Conservation (phyloP, 1,139 yeast genomes). For the Yamadazyma spencermartinsiae region DNA sequence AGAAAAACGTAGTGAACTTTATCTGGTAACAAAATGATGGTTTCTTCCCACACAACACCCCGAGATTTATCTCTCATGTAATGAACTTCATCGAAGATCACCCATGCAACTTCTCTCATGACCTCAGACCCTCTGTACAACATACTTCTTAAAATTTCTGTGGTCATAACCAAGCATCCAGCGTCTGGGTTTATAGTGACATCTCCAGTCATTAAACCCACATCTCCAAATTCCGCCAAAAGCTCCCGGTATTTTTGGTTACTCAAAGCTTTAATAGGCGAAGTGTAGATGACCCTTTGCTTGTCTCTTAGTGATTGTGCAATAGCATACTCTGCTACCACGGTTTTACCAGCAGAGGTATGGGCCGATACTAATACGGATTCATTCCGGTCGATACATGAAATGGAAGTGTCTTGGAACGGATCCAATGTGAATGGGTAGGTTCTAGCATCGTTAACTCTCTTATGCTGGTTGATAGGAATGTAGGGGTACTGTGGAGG, state of each 20-base stretch:
- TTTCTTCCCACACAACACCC: slow-evolving; percentile 99
- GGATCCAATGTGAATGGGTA: slow-evolving; percentile 95
- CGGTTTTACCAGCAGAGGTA: slow-evolving; percentile 98
- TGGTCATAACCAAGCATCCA: slow-evolving; percentile 95
- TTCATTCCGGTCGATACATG: slow-evolving; percentile 91
- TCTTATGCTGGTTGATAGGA: slow-evolving; percentile 85
- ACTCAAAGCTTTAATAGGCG: slow-evolving; percentile 95
- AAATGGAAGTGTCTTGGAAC: slow-evolving; percentile 93
- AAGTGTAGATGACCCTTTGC: slow-evolving; percentile 93
- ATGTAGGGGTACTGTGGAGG: slow-evolving; percentile 88
- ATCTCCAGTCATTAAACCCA: slow-evolving; percentile 97
- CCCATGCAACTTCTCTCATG: slow-evolving; percentile 97
- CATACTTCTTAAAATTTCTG: slow-evolving; percentile 93
- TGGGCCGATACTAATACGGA: slow-evolving; percentile 98
- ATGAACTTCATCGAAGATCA: slow-evolving; percentile 93
- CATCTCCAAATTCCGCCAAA: slow-evolving; percentile 89
- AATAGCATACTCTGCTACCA: slow-evolving; percentile 97
- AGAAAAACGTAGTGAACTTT: slow-evolving; percentile 85
- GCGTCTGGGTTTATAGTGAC: slow-evolving; percentile 97
- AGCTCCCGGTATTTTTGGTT: slow-evolving; percentile 96
- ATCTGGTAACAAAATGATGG: slow-evolving; percentile 91
- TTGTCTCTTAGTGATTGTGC: slow-evolving; percentile 89
- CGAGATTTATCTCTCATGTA: slow-evolving; percentile 94
- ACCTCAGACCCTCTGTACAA: slow-evolving; percentile 91
- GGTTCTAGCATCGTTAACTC: slow-evolving; percentile 71